These are phyloP conservation scores for Phaffia rhodozyma DNA, from an alignment of 1,284 basidiomycete genomes.

Conservation along the genomic window DNA sequence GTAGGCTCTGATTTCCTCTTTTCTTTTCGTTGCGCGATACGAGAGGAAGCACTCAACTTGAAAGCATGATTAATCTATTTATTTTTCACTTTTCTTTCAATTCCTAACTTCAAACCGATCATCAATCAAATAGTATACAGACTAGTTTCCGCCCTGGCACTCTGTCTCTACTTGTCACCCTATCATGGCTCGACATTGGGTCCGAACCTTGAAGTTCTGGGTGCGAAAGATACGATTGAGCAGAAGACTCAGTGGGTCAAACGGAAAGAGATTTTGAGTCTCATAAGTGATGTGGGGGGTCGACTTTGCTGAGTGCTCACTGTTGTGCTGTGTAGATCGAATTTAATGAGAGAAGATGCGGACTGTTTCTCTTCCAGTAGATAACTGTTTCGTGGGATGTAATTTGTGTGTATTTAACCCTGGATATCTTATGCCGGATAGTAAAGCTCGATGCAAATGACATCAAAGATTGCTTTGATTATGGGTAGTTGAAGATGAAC, in stretches of 20 bases:
- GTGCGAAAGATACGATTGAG: slow-evolving; percentile 44
- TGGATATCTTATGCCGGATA: too few species aligned
- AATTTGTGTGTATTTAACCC: too few species aligned
- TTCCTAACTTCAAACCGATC: neutral
- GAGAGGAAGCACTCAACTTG: neutral
- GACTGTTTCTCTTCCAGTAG: too few species aligned
- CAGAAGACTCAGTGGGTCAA: slow-evolving; percentile 43
- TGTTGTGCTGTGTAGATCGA: too few species aligned
- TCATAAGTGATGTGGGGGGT: slow-evolving; percentile 2
- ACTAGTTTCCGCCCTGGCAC: slow-evolving; percentile 58
- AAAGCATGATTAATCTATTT: slow-evolving; percentile 6
- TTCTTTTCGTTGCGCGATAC: neutral
- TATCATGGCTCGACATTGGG: slow-evolving; percentile 46
- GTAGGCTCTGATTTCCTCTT: neutral
- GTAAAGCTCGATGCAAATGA: too few species aligned
- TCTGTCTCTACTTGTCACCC: slow-evolving; percentile 53
- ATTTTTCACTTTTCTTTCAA: neutral
- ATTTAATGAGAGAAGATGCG: too few species aligned
- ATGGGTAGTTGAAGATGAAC: too few species aligned
- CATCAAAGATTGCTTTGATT: too few species aligned
- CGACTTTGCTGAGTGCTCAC: neutral
- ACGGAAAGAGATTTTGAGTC: slow-evolving; percentile 35
- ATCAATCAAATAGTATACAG: slow-evolving; percentile 50
- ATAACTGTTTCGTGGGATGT: too few species aligned
- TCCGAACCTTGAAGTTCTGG: slow-evolving; percentile 58